Percentiles rank a stretch among this genome's conserved stretches.
Evolutionary conservation across 2,329 filamentous ascomycete genomes (phyloP).

Genomic region (Hypoxylon sp.): DNA sequence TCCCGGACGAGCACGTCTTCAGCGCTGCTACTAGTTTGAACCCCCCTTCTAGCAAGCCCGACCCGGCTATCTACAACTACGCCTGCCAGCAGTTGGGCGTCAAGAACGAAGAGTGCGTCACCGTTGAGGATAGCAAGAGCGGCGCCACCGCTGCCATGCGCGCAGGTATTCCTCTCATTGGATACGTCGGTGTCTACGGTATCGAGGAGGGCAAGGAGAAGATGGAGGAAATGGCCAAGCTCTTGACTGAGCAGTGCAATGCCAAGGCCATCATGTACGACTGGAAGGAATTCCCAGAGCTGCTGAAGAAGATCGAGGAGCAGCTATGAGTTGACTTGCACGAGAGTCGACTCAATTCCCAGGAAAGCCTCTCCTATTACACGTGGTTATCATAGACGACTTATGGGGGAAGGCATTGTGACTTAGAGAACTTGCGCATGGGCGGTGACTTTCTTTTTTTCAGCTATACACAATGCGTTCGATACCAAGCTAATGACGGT

Average conservation of each 20-base stretch:
- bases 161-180: constrained; percentile 79
- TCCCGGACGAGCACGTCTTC: constrained; percentile 76
- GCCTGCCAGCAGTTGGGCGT: constrained; percentile 77
- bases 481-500: constrained; percentile 15
- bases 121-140: constrained; percentile 81
- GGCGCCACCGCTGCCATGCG: constrained; percentile 78
- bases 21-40: constrained; percentile 77
- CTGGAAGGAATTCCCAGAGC: constrained; percentile 60
- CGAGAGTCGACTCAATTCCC: constrained; percentile 1
- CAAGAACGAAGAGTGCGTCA: constrained; percentile 74
- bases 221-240: constrained; percentile 69
- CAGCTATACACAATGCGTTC: constrained; percentile 16
- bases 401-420: constrained; percentile 24
- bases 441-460: constrained; percentile 22
- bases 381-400: constrained; percentile 8
- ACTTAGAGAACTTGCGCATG: constrained; percentile 21
- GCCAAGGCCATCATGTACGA: constrained; percentile 66
- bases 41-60: constrained; percentile 80
- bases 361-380: constrained; percentile 13
- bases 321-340: constrained; percentile 49
- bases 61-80: constrained; percentile 80
- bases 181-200: constrained; percentile 74
- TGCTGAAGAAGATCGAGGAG: constrained; percentile 57
- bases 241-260: constrained; percentile 65
- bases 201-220: constrained; percentile 62